phyloP scores from a whole-genome alignment of 2,329 filamentous ascomycete genomes.

The Achaetomium macrosporum region DNA sequence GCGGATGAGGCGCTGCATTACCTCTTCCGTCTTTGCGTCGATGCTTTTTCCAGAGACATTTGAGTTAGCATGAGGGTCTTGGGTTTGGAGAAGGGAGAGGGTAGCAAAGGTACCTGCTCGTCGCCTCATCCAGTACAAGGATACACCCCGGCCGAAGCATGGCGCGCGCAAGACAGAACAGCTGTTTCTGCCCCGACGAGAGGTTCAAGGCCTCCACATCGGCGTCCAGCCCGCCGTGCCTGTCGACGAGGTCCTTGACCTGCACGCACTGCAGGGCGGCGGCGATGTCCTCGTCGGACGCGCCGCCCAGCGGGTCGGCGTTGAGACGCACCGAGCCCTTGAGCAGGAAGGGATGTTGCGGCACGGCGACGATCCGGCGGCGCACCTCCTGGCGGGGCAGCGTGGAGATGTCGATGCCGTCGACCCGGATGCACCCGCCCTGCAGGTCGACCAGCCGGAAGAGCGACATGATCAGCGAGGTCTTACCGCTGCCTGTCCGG shows the following conservation, averaged over 20 bases:
- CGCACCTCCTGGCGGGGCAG: slow-evolving; percentile 28
- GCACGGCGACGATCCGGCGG: slow-evolving; percentile 36
- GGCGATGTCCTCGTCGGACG: slow-evolving; percentile 31
- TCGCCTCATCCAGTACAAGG: slow-evolving; percentile 41
- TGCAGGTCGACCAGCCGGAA: slow-evolving; percentile 43
- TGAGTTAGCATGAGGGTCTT: neutral
- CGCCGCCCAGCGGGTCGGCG: slow-evolving; percentile 37
- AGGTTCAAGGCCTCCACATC: slow-evolving; percentile 31
- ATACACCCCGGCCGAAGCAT: slow-evolving; percentile 38
- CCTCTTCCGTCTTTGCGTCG: slow-evolving; percentile 49
- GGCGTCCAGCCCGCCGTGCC: slow-evolving; percentile 34
- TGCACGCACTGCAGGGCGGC: slow-evolving; percentile 21
- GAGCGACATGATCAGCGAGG: slow-evolving; percentile 33
- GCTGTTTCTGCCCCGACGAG: slow-evolving; percentile 43
- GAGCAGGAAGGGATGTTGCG: slow-evolving; percentile 47
- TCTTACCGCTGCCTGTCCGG: slow-evolving; percentile 29
- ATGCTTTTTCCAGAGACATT: slow-evolving; percentile 31
- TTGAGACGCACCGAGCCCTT: slow-evolving; percentile 43
- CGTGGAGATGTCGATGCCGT: slow-evolving; percentile 34
- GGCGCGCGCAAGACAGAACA: slow-evolving; percentile 45
- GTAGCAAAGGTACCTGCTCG: slow-evolving; percentile 29
- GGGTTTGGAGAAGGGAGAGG: neutral
- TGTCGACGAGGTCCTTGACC: slow-evolving; percentile 29
- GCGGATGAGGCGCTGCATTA: slow-evolving; percentile 50
- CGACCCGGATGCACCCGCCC: slow-evolving; percentile 39